Evolutionary conservation across 2,329 filamentous ascomycete species (phyloP).

Genomic region (Epicoccum nigrum): DNA sequence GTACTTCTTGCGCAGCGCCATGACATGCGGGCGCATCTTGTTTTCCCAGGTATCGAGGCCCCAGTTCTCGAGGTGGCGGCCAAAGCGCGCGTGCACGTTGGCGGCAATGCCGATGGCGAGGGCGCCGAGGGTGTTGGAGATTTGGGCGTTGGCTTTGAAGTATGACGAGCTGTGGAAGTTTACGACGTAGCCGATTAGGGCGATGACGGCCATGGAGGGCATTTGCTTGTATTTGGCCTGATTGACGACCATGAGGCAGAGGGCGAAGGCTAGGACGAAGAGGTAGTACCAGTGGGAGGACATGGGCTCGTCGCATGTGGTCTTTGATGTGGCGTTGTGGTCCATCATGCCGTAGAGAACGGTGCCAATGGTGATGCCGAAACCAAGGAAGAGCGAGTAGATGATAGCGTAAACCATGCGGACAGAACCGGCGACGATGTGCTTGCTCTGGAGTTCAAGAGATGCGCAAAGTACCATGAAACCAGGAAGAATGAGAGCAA

Average conservation of each 20-base stretch:
- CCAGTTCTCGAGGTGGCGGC: slow-evolving; percentile 63
- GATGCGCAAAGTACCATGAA: slow-evolving; percentile 59
- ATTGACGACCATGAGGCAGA: slow-evolving; percentile 78
- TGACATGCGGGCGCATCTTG: slow-evolving; percentile 51
- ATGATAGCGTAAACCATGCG: slow-evolving; percentile 61
- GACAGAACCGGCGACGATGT: slow-evolving; percentile 58
- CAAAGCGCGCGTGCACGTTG: slow-evolving; percentile 77
- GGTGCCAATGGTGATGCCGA: slow-evolving; percentile 58
- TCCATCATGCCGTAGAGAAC: slow-evolving; percentile 58
- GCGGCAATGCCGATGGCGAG: slow-evolving; percentile 77
- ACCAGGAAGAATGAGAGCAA: slow-evolving; percentile 58
- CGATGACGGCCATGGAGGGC: slow-evolving; percentile 76
- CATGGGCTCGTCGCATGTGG: slow-evolving; percentile 54
- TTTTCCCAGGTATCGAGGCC: slow-evolving; percentile 62
- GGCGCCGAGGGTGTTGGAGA: slow-evolving; percentile 78
- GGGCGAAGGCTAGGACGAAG: slow-evolving; percentile 75
- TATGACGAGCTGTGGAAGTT: slow-evolving; percentile 73
- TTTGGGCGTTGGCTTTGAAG: slow-evolving; percentile 73
- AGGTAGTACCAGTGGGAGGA: slow-evolving; percentile 65
- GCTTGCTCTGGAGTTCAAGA: slow-evolving; percentile 56
- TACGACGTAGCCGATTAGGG: slow-evolving; percentile 74
- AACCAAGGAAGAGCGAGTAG: slow-evolving; percentile 59
- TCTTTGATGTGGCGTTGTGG: slow-evolving; percentile 53
- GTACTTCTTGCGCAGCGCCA: slow-evolving; percentile 36
- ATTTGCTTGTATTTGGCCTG: slow-evolving; percentile 81